These are phyloP conservation scores for Fomitopsis betulina DNA, from an alignment of 1,284 basidiomycete genomes.

Conservation along the genomic window DNA sequence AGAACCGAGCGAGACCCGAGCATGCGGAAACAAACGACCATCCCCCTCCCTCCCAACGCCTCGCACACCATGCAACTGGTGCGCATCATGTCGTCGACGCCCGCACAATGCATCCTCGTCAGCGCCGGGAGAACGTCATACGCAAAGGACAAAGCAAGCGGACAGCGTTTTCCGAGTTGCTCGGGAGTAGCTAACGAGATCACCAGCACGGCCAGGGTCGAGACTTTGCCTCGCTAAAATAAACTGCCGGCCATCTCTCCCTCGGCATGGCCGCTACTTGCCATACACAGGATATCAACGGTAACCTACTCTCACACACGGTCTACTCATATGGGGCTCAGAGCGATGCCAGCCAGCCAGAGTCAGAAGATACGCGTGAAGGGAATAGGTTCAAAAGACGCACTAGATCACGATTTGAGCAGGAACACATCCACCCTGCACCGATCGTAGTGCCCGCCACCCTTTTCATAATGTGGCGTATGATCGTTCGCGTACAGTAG, in stretches of 20 bases:
- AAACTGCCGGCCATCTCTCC: neutral
- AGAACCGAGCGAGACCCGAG: neutral
- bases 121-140: neutral
- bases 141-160: neutral
- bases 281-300: neutral
- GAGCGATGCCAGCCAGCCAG: neutral
- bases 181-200: neutral
- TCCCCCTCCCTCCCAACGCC: neutral
- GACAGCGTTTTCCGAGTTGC: neutral
- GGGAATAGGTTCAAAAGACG: neutral
- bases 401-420: conserved; percentile 3
- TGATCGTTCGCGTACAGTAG: neutral
- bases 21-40: neutral
- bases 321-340: neutral
- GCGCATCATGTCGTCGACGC: too few species aligned
- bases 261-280: neutral
- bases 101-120: neutral
- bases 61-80: too few species aligned
- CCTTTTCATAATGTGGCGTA: neutral
- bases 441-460: neutral
- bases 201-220: neutral
- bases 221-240: neutral
- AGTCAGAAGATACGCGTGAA: neutral
- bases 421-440: neutral
- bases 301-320: neutral